Conservation (phyloP, 495 filamentous ascomycete genomes). For the Penicillium canescens region DNA sequence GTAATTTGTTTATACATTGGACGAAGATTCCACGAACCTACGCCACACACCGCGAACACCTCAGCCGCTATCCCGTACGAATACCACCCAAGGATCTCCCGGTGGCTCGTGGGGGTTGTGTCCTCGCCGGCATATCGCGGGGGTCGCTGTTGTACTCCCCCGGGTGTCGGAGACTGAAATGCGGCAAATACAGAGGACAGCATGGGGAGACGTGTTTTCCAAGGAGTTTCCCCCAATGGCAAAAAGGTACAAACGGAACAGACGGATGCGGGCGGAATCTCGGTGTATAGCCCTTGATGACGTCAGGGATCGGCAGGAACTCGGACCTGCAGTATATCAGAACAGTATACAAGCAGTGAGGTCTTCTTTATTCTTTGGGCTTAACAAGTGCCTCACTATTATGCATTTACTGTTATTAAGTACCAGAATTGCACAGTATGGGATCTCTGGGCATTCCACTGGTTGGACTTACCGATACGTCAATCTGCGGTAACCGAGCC, state of each 20-base stretch:
- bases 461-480: too few relatives aligned
- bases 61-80: slow-evolving; percentile 88
- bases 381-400: too few relatives aligned
- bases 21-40: slow-evolving; percentile 33
- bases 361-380: too few relatives aligned
- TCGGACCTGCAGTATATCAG: neutral
- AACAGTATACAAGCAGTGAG: too few relatives aligned
- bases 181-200: slow-evolving; percentile 21
- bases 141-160: slow-evolving; percentile 31
- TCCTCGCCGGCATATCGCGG: slow-evolving; percentile 76
- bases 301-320: slow-evolving; percentile 8
- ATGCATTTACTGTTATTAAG: too few relatives aligned
- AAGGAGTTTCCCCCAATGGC: neutral
- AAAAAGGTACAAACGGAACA: slow-evolving; percentile 1
- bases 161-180: slow-evolving; percentile 20
- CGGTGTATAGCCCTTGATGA: slow-evolving; percentile 4
- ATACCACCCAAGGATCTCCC: slow-evolving; percentile 87
- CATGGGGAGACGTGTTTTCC: slow-evolving; percentile 9
- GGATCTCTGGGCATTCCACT: too few relatives aligned
- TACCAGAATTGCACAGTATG: too few relatives aligned
- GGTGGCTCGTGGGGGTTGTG: slow-evolving; percentile 72
- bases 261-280: slow-evolving; percentile 27
- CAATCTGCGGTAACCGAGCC: too few relatives aligned
- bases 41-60: slow-evolving; percentile 88
- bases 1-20: slow-evolving; percentile 8